Conservation (phyloP, 768 basidiomycete species). For the Termitomyces sp. region DNA sequence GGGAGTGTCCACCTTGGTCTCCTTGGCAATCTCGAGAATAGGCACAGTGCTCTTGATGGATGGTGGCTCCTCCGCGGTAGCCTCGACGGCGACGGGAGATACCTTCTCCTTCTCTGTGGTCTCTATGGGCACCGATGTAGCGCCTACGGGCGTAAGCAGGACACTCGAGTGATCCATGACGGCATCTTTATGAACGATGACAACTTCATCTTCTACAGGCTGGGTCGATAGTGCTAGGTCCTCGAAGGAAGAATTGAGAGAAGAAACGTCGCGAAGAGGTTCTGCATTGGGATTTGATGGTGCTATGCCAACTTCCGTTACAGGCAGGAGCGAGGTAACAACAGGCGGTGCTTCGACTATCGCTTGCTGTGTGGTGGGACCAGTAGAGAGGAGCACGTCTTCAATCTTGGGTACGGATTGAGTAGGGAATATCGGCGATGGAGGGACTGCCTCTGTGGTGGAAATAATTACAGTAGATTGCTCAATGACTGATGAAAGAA, state of each 20-base stretch:
- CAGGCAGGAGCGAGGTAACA: neutral
- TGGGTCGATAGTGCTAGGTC: neutral
- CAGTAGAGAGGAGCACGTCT: neutral
- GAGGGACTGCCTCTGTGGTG: neutral
- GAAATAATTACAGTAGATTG: neutral
- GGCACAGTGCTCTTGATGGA: neutral
- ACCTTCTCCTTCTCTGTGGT: neutral
- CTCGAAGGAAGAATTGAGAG: slow-evolving; percentile 11
- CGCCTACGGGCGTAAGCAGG: neutral
- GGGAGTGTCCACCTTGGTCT: neutral
- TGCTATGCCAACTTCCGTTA: neutral
- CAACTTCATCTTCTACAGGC: neutral
- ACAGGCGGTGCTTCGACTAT: neutral
- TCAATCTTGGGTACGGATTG: neutral
- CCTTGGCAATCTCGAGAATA: neutral
- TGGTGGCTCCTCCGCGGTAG: neutral
- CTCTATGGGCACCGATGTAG: neutral
- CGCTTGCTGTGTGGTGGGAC: neutral
- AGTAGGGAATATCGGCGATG: neutral
- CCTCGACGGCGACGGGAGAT: neutral
- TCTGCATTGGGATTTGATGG: neutral
- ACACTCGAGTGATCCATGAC: neutral
- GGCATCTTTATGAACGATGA: neutral
- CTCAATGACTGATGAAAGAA: neutral
- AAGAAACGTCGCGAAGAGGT: slow-evolving; percentile 3